Conservation (phyloP, 2,329 filamentous ascomycete genomes). For the Talaromyces sp. region DNA sequence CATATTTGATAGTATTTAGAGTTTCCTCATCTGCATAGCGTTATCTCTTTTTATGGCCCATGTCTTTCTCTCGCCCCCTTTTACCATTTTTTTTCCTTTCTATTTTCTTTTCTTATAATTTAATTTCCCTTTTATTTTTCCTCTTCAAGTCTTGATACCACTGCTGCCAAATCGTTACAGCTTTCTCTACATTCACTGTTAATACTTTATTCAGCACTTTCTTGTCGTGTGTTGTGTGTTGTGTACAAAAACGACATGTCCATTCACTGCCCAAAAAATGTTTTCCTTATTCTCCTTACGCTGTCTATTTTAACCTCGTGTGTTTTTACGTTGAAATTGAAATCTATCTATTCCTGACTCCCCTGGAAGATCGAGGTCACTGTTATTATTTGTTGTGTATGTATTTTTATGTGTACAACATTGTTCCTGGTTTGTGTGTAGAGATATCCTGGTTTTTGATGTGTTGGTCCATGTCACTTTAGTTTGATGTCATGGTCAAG, state of each 20-base stretch:
- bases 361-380: background rate
- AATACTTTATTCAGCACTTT: constrained; percentile 12
- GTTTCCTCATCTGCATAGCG: constrained; percentile 15
- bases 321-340: background rate
- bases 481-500: background rate
- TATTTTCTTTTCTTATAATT: constrained; percentile 2
- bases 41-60: constrained; percentile 8
- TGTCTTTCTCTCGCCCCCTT: background rate
- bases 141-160: constrained; percentile 15
- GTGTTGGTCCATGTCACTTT: background rate
- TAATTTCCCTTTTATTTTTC: background rate
- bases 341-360: background rate
- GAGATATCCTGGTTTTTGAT: constrained; percentile 5
- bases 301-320: background rate
- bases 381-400: constrained; percentile 7
- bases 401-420: constrained; percentile 16
- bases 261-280: constrained; percentile 3
- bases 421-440: background rate
- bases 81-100: background rate
- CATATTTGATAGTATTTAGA: constrained; percentile 14
- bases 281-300: background rate
- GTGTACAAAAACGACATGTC: constrained; percentile 16
- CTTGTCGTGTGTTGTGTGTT: constrained; percentile 13
- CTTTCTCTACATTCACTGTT: constrained; percentile 18
- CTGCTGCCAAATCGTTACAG: constrained; percentile 13